A percentile compares a stretch with the other conserved stretches of the same genome.
Evolutionary conservation across 345 rosid genomes (phyloP).

Genomic region (Ceriops tagal): DNA sequence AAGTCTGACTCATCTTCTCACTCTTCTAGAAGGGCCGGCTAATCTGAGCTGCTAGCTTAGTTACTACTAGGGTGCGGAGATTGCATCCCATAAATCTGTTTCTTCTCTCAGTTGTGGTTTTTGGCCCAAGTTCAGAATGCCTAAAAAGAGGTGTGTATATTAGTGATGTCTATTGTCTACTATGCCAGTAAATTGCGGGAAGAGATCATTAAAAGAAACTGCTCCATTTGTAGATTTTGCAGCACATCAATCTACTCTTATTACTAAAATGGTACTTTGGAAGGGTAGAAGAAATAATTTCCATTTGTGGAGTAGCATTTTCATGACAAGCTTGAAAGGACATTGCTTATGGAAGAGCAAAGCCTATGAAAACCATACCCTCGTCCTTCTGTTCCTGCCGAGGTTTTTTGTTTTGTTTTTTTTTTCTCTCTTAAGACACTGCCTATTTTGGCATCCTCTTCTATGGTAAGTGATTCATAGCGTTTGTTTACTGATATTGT

Average conservation of each 20-base stretch:
- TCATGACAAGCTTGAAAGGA: no score
- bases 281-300: neutral
- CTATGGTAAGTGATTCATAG: no score
- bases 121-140: no score
- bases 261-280: neutral
- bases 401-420: no score
- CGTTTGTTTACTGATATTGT: no score
- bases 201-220: neutral
- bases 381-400: no score
- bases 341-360: no score
- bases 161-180: neutral
- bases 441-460: no score
- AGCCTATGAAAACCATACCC: no score
- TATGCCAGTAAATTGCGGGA: neutral
- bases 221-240: neutral
- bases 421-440: no score
- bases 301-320: no score
- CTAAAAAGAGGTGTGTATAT: slow-evolving; percentile 6
- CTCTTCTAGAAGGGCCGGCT: slow-evolving; percentile 44
- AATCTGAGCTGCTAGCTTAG: neutral
- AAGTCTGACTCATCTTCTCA: slow-evolving; percentile 65
- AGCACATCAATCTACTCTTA: neutral
- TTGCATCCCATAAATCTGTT: neutral
- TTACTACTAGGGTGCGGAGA: no score
- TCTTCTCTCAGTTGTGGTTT: neutral